Conservation (phyloP, 805 yeast genomes). For the Sugiyamaella mastotermitis region DNA sequence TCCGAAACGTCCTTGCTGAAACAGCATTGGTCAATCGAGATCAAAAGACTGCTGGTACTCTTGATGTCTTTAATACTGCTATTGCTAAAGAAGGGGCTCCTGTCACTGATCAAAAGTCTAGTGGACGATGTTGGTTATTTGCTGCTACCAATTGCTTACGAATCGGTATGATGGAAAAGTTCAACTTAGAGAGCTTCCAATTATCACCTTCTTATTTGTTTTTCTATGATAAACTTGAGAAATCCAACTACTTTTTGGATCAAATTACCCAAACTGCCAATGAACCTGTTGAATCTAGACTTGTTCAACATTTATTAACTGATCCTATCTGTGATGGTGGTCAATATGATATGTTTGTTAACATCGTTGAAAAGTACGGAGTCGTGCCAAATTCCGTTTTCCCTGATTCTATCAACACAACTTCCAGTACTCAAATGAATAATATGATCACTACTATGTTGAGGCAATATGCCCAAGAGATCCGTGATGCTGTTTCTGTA, state of each 20-base stretch:
- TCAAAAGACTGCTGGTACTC: slow-evolving; percentile 14
- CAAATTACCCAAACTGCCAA: slow-evolving; percentile 65
- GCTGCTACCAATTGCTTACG: slow-evolving; percentile 76
- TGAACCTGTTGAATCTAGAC: slow-evolving; percentile 61
- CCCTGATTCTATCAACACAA: slow-evolving; percentile 61
- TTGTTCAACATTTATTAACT: slow-evolving; percentile 56
- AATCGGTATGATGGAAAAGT: slow-evolving; percentile 51
- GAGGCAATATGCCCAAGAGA: slow-evolving; percentile 68
- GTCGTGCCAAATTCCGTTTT: slow-evolving; percentile 66
- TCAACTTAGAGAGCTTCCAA: slow-evolving; percentile 63
- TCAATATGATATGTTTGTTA: slow-evolving; percentile 78
- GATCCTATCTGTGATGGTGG: slow-evolving; percentile 82
- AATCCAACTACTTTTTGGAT: slow-evolving; percentile 73
- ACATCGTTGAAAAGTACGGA: slow-evolving; percentile 75
- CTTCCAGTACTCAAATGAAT: slow-evolving; percentile 49
- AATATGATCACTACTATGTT: slow-evolving; percentile 59
- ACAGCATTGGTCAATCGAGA: slow-evolving; percentile 27
- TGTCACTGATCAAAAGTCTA: slow-evolving; percentile 63
- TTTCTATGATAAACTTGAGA: slow-evolving; percentile 83
- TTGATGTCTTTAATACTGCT: slow-evolving; percentile 36
- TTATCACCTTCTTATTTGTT: slow-evolving; percentile 73
- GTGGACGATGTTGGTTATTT: slow-evolving; percentile 88
- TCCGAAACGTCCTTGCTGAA: slow-evolving; percentile 24
- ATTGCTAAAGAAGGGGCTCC: slow-evolving; percentile 53
- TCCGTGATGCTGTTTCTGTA: slow-evolving; percentile 46